Evolutionary conservation across 1,139 yeast species (phyloP), one percentile per base, ranked within the genome.

Genomic region (Pichiaceae sp.): DNA sequence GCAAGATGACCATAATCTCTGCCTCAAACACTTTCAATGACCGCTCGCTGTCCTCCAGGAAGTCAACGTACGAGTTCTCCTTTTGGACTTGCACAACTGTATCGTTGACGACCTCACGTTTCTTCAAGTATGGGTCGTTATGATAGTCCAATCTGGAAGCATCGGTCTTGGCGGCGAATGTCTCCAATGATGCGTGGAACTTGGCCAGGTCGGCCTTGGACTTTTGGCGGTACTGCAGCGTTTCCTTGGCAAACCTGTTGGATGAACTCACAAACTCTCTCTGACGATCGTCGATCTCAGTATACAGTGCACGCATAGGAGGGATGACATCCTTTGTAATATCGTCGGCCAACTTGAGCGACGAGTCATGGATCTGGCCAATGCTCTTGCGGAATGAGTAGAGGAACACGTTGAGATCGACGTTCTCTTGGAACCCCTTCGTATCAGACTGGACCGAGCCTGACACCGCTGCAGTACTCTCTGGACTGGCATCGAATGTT

Each of bases 1-100:
- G 70, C 31, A 71, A 42, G 19, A 61, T 64, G 38, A 59, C 62
- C 29, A 67, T 52, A 26, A 68, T 53, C 46, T 68, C 72, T 19
- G 53, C 42, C 48, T 71, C 77, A 34, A 64, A 52, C 5, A 66
- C 53, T 44, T 57, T 55, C 38, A 69, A 53, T 37, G 61, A 58
- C 42, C 55, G 52, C 56, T 71, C 75, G 34, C 59, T 53, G 35
- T 60, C 53, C 32, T 63, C 53, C 31, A 68, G 53, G 35, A 67
- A 61, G 38, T 67, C 72, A 31, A 64, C 51, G 39, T 65, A 66
- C 21, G 51, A 48, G 48, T 70, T 69, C 53, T 71, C 77, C 43
- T 59, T 62, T 32, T 50, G 46, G 29, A 70, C 48, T 51, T 70
- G 76, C 33, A 52, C 58, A 12, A 59, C 62, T 3, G 70, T 62